Evolutionary conservation across 2,329 filamentous ascomycete genomes (phyloP), one percentile per base, ranked within the genome.

Genomic region (Epichloe coenophiala): DNA sequence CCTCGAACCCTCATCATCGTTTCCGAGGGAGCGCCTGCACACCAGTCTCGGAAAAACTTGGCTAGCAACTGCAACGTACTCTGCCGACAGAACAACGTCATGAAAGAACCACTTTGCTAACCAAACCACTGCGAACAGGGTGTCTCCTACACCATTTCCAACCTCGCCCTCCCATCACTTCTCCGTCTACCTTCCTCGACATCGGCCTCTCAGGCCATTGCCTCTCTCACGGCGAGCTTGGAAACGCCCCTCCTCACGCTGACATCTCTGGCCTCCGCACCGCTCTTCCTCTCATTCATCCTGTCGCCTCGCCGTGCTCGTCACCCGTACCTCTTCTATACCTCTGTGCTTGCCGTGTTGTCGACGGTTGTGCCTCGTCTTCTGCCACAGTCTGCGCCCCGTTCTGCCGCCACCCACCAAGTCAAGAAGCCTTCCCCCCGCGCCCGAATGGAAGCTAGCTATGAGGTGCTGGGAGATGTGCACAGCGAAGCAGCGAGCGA

Each of bases 311-410:
- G 80, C 27, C 77, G 81, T 51, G 76, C 79, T 58, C 82, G 85
- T 63, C 91, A 97, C 65, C 91, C 91, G 0, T 97, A 95, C 65
- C 81, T 96, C 27, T 68, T 96, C 53, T 96, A 93, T 81, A 88
- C 88, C 13, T 81, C 83, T 3, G 68, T 88, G 27, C 76, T 89
- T 51, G 78, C 82, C 42, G 72, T 76, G 39, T 70, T 86, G 39
- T 80, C 86, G 43, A 75, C 76, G 21, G 71, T 78, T 43, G 73
- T 71, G 41, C 73, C 76, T 51, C 63, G 67, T 23, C 60, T 80
- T 40, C 67, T 75, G 15, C 72, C 76, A 13, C 59, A 59, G 38
- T 60, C 60, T 27, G 57, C 53, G 49, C 57, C 59, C 23, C 61
- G 54, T 52, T 61, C 60, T 44, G 54, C 60, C 9, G 53, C 61